Conservation (phyloP, 208 protist genomes). For the Tritrichomonas musculus region DNA sequence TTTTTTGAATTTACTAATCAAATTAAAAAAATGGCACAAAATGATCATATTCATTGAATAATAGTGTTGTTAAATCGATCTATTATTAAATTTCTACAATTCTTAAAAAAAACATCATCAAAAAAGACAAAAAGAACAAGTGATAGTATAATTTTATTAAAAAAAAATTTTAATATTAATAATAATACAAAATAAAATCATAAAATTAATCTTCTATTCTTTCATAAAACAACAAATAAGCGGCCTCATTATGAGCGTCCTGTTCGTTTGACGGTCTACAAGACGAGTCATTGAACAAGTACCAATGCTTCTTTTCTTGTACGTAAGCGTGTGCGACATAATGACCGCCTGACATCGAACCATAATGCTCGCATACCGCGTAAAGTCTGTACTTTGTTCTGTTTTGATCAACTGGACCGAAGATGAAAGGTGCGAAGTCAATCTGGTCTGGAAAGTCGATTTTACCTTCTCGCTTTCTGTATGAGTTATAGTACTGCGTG, state of each 20-base stretch:
- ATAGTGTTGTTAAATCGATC: too few relatives aligned
- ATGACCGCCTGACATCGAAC: not conserved
- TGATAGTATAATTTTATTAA: too few relatives aligned
- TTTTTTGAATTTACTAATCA: too few relatives aligned
- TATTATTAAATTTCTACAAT: too few relatives aligned
- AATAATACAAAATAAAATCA: not conserved
- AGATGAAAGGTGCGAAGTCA: not conserved
- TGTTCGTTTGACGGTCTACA: too few relatives aligned
- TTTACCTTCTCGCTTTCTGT: not conserved
- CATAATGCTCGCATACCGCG: not conserved
- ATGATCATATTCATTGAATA: too few relatives aligned
- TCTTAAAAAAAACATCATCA: too few relatives aligned
- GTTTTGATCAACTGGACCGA: not conserved
- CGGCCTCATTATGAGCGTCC: not conserved
- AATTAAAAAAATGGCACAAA: too few relatives aligned
- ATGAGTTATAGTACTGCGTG: not conserved
- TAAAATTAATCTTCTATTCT: not conserved
- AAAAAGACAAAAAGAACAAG: too few relatives aligned
- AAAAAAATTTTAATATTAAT: too few relatives aligned
- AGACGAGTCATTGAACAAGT: not conserved
- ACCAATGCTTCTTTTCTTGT: not conserved
- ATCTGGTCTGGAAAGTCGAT: not conserved
- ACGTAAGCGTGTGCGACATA: not conserved
- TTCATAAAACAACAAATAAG: slow-evolving; percentile 59
- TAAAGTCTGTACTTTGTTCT: not conserved